A percentile compares a stretch with the other conserved stretches of the same genome.
phyloP scores from a whole-genome alignment of 805 yeast species.

The Sugiyamaella qingdaonensis region DNA sequence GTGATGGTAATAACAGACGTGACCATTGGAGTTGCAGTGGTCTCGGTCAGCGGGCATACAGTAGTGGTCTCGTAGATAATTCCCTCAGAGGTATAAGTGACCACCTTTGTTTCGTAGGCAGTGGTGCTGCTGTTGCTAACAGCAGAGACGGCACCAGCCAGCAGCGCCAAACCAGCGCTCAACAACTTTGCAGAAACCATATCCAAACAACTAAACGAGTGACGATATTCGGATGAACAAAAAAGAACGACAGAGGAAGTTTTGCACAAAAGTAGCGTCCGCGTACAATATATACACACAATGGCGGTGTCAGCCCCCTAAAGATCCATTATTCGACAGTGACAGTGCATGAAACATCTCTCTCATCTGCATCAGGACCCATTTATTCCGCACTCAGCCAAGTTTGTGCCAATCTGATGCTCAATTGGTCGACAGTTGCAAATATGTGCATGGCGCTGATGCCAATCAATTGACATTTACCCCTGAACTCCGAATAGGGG shows the following conservation, averaged over 20 bases:
- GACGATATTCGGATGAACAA: neutral
- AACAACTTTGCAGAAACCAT: neutral
- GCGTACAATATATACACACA: too few relatives aligned
- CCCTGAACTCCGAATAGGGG: neutral
- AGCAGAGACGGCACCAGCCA: neutral
- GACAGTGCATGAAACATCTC: too few relatives aligned
- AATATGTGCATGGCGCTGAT: neutral
- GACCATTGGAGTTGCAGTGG: neutral
- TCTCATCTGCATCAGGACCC: too few relatives aligned
- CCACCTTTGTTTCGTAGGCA: slow-evolving; percentile 11
- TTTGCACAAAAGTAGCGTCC: too few relatives aligned
- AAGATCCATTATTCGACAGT: too few relatives aligned
- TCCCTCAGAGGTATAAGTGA: slow-evolving; percentile 8
- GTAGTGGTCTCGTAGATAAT: slow-evolving; percentile 15
- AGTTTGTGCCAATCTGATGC: too few relatives aligned
- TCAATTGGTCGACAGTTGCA: neutral
- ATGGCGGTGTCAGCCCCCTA: too few relatives aligned
- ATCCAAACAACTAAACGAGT: neutral
- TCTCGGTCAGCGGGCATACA: slow-evolving; percentile 17
- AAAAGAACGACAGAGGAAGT: too few relatives aligned
- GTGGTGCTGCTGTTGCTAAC: neutral
- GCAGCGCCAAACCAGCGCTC: neutral
- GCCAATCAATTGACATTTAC: neutral
- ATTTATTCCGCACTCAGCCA: too few relatives aligned
- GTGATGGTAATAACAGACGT: slow-evolving; percentile 5